A percentile compares a stretch with the other conserved stretches of the same genome.
Evolutionary conservation across 371 early-diverging fungal species (phyloP).

Genomic region (Nematocida parisii): DNA sequence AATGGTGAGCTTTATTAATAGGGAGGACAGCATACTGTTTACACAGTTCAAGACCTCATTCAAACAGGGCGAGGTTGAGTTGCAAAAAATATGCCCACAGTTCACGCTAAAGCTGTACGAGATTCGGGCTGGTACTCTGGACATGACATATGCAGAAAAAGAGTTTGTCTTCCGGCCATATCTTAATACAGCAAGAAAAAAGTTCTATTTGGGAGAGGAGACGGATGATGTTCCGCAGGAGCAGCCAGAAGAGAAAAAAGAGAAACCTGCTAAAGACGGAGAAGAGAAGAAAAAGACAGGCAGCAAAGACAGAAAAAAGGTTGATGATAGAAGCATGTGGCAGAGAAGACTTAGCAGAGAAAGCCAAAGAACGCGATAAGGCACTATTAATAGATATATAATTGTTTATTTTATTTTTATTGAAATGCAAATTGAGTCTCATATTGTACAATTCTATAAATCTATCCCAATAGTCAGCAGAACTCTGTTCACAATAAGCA

Average conservation of each 20-base stretch:
- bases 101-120: slow-evolving; percentile 84
- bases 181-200: slow-evolving; percentile 84
- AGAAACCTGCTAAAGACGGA: background rate
- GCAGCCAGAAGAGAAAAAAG: background rate
- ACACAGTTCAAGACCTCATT: slow-evolving; percentile 87
- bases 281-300: background rate
- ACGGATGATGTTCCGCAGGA: background rate
- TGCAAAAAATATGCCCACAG: slow-evolving; percentile 91
- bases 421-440: slow-evolving; percentile 42
- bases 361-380: background rate
- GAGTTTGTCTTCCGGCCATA: slow-evolving; percentile 93
- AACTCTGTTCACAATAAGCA: slow-evolving; percentile 45
- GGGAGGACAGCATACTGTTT: slow-evolving; percentile 89
- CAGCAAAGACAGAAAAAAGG: background rate
- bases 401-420: slow-evolving; percentile 34
- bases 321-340: background rate
- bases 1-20: slow-evolving; percentile 88
- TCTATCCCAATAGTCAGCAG: slow-evolving; percentile 61
- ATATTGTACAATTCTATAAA: slow-evolving; percentile 42
- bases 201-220: slow-evolving; percentile 44
- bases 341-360: background rate
- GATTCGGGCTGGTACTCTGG: slow-evolving; percentile 74
- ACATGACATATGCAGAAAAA: slow-evolving; percentile 84
- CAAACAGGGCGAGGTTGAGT: slow-evolving; percentile 78
- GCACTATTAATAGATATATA: slow-evolving; percentile 8